Evolutionary conservation across 2,329 filamentous ascomycete genomes (phyloP).

Genomic region (Pyrenophora seminiperda): DNA sequence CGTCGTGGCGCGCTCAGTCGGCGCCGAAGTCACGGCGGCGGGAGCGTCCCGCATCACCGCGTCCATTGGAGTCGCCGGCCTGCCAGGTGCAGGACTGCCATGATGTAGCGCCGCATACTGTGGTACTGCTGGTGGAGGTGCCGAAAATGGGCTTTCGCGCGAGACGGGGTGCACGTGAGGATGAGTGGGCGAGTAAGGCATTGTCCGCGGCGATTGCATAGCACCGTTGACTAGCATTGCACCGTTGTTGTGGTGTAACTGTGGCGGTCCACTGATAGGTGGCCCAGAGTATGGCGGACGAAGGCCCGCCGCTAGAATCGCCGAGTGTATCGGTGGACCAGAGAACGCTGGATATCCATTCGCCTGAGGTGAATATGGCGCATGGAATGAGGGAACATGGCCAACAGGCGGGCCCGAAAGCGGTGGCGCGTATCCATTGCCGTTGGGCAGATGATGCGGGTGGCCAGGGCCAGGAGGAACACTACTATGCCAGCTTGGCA

Average conservation of each 20-base stretch:
- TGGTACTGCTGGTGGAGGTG: slow-evolving; percentile 30
- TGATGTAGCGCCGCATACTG: slow-evolving; percentile 39
- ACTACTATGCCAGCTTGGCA: slow-evolving; percentile 39
- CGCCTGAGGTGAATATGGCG: slow-evolving; percentile 38
- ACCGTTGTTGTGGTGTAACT: slow-evolving; percentile 42
- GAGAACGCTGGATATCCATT: slow-evolving; percentile 45
- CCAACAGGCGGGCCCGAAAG: slow-evolving; percentile 31
- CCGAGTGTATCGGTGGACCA: slow-evolving; percentile 35
- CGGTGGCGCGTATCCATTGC: slow-evolving; percentile 33
- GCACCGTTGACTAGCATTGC: slow-evolving; percentile 43
- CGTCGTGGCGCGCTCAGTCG: slow-evolving; percentile 38
- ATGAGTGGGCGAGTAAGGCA: slow-evolving; percentile 46
- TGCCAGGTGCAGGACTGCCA: slow-evolving; percentile 40
- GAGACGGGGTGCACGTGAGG: slow-evolving; percentile 41
- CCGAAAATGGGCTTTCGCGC: slow-evolving; percentile 45
- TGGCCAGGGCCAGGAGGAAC: slow-evolving; percentile 33
- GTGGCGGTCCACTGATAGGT: slow-evolving; percentile 34
- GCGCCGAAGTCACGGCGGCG: slow-evolving; percentile 29
- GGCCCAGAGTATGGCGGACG: slow-evolving; percentile 38
- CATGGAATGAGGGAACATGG: slow-evolving; percentile 40
- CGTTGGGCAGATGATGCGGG: slow-evolving; percentile 40
- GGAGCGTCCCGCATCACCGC: slow-evolving; percentile 42
- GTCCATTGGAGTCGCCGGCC: slow-evolving; percentile 44
- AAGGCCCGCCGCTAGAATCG: slow-evolving; percentile 35
- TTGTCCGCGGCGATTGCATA: slow-evolving; percentile 44